A percentile compares a stretch with the other conserved stretches of the same genome.
These are phyloP conservation scores for Wolfiporia cocos DNA, from an alignment of 1,284 basidiomycete species.

Conservation along the genomic window DNA sequence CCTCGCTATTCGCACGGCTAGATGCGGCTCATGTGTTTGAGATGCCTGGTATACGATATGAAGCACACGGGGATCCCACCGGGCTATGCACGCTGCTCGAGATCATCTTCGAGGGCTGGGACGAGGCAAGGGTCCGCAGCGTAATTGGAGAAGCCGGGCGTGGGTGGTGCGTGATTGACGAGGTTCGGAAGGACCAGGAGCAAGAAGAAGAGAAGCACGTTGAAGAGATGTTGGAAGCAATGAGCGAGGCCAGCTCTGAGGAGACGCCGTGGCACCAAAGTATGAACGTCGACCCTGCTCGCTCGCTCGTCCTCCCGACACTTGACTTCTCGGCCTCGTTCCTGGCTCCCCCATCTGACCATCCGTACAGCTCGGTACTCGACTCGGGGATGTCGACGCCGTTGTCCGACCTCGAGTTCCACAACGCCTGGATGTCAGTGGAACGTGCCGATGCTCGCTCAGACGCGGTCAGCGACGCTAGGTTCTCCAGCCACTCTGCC, in stretches of 20 bases:
- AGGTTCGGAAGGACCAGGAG: slow-evolving; percentile 37
- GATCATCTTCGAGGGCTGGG: slow-evolving; percentile 68
- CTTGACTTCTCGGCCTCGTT: slow-evolving; percentile 55
- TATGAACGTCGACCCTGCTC: slow-evolving; percentile 45
- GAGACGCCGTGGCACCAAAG: slow-evolving; percentile 7
- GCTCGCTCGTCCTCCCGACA: slow-evolving; percentile 60
- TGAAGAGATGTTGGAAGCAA: slow-evolving; percentile 24
- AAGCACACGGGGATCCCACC: slow-evolving; percentile 44
- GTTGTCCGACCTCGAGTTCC: slow-evolving; percentile 20
- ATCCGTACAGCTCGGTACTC: neutral
- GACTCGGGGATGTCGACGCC: slow-evolving; percentile 13
- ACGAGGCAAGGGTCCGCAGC: slow-evolving; percentile 47
- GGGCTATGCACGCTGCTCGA: slow-evolving; percentile 54
- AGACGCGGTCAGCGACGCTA: slow-evolving; percentile 6
- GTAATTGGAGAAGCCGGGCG: slow-evolving; percentile 63
- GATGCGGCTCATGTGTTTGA: slow-evolving; percentile 64
- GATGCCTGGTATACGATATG: slow-evolving; percentile 43
- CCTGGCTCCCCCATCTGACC: slow-evolving; percentile 5
- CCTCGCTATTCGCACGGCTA: slow-evolving; percentile 59
- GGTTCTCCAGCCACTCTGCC: slow-evolving; percentile 8
- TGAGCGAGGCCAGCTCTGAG: slow-evolving; percentile 17
- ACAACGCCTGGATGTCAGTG: slow-evolving; percentile 22
- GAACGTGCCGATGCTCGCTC: slow-evolving; percentile 8
- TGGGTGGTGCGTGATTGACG: slow-evolving; percentile 69
- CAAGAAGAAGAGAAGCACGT: slow-evolving; percentile 22